A percentile compares a stretch with the other conserved stretches of the same genome.
Evolutionary conservation across 1,284 basidiomycete species (phyloP).

Genomic region (Athelia psychrophila): DNA sequence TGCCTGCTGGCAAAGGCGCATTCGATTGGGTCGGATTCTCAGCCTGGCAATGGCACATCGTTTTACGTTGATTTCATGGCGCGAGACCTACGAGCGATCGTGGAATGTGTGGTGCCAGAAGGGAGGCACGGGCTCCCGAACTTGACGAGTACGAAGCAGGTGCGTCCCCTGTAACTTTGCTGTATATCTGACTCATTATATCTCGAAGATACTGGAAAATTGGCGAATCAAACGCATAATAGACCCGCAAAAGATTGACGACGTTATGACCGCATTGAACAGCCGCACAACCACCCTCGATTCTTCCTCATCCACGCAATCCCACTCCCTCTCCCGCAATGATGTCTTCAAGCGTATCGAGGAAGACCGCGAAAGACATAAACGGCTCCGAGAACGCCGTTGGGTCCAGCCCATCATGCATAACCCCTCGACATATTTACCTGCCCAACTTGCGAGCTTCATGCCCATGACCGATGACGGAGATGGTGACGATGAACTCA

Average conservation of each 20-base stretch:
- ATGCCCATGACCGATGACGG: slow-evolving; percentile 48
- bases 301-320: slow-evolving; percentile 16
- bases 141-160: slow-evolving; percentile 82
- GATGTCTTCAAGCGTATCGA: slow-evolving; percentile 91
- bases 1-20: slow-evolving; percentile 65
- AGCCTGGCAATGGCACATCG: slow-evolving; percentile 35
- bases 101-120: slow-evolving; percentile 79
- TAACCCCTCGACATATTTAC: slow-evolving; percentile 38
- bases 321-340: slow-evolving; percentile 43
- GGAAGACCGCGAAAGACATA: slow-evolving; percentile 93
- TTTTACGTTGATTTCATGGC: slow-evolving; percentile 77
- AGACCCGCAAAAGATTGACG: slow-evolving; percentile 72
- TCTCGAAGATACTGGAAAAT: slow-evolving; percentile 73
- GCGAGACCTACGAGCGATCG: slow-evolving; percentile 72
- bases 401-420: slow-evolving; percentile 84
- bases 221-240: slow-evolving; percentile 87
- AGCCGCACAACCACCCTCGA: slow-evolving; percentile 37
- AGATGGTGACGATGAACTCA: slow-evolving; percentile 45
- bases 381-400: slow-evolving; percentile 86
- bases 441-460: slow-evolving; percentile 55
- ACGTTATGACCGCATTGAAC: slow-evolving; percentile 51
- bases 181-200: background rate
- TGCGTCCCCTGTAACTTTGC: slow-evolving; percentile 25
- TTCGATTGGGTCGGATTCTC: slow-evolving; percentile 39
- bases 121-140: slow-evolving; percentile 83